Conservation (phyloP, 495 filamentous ascomycete species). For the Lepraria neglecta region DNA sequence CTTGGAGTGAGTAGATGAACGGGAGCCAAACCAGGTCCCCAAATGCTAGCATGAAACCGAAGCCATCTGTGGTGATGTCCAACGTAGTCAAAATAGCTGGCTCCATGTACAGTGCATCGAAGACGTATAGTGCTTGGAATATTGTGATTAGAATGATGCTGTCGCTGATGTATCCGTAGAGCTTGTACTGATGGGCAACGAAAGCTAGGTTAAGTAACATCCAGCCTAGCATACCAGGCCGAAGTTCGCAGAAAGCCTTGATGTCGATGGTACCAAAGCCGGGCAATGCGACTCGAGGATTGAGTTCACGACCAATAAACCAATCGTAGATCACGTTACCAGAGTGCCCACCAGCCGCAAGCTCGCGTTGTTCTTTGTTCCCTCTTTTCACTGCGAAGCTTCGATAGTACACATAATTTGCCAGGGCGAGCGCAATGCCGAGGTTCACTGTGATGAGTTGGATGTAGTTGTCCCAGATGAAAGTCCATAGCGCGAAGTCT, state of each 20-base stretch:
- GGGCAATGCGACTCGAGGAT: constrained; percentile 77
- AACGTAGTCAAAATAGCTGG: constrained; percentile 90
- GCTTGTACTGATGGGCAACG: constrained; percentile 79
- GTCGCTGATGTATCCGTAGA: constrained; percentile 76
- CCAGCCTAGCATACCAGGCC: constrained; percentile 89
- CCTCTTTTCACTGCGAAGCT: constrained; percentile 71
- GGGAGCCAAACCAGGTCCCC: constrained; percentile 93
- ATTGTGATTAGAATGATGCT: constrained; percentile 74
- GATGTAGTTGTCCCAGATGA: constrained; percentile 83
- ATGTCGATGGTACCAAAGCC: constrained; percentile 80
- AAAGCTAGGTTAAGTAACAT: constrained; percentile 79
- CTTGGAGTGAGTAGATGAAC: constrained; percentile 79
- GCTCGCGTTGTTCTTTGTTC: constrained; percentile 58
- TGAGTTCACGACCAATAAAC: constrained; percentile 95
- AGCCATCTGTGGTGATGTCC: constrained; percentile 91
- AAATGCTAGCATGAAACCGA: constrained; percentile 94
- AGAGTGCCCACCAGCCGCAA: constrained; percentile 73
- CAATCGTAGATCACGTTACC: constrained; percentile 92
- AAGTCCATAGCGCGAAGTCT: constrained; percentile 83
- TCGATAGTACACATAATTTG: constrained; percentile 68
- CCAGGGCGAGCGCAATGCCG: constrained; percentile 59
- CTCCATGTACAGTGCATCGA: constrained; percentile 88
- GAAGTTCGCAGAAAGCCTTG: constrained; percentile 83
- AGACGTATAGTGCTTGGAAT: constrained; percentile 76
- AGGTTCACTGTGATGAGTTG: constrained; percentile 80